Percentiles rank a stretch among this genome's conserved stretches.
Evolutionary conservation across 2,329 filamentous ascomycete species (phyloP).

Genomic region (Dothistroma septosporum): DNA sequence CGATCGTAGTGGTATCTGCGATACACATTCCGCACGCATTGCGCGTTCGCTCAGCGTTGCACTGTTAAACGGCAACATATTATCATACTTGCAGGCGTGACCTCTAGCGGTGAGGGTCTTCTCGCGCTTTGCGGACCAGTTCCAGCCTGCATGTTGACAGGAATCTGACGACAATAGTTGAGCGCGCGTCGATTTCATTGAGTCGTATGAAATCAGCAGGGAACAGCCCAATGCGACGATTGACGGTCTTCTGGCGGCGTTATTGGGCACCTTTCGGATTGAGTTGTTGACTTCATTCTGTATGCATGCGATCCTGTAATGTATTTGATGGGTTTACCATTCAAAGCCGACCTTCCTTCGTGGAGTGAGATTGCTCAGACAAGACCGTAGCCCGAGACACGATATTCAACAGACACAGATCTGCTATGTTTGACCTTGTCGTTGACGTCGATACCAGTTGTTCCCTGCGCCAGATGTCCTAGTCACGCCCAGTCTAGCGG

Average conservation of each 20-base stretch:
- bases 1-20: neutral
- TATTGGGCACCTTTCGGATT: no score
- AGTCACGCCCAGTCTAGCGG: slow-evolving; percentile 11
- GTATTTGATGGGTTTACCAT: neutral
- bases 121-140: no score
- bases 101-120: no score
- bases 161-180: no score
- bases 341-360: neutral
- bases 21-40: neutral
- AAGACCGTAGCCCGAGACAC: neutral
- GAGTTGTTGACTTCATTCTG: no score
- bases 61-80: neutral
- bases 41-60: neutral
- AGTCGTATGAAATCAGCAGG: no score
- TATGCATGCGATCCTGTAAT: no score
- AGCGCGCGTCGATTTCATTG: no score
- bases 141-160: no score
- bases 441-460: slow-evolving; percentile 14
- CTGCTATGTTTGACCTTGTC: slow-evolving; percentile 19
- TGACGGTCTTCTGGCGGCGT: no score
- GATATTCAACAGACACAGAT: neutral
- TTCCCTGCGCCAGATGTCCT: slow-evolving; percentile 18
- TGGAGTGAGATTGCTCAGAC: neutral
- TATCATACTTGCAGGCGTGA: no score
- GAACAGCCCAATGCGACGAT: no score